Evolutionary conservation across 371 early-diverging fungal species (phyloP).

Genomic region (Mucor piriformis): DNA sequence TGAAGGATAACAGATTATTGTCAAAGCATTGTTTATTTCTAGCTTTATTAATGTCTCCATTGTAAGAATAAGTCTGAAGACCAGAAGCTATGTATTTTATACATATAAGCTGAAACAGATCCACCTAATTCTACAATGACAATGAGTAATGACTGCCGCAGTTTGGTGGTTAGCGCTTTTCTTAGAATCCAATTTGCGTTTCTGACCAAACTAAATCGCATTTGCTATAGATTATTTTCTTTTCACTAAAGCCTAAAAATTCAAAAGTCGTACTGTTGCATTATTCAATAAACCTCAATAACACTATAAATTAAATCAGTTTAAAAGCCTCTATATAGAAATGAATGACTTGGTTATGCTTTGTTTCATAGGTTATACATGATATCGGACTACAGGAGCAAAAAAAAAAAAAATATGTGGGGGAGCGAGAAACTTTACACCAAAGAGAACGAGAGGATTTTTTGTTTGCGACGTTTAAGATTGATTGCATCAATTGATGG

Average conservation of each 20-base stretch:
- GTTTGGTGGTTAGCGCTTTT: too few relatives aligned
- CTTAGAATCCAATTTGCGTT: constrained; percentile 4
- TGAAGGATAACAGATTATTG: too few relatives aligned
- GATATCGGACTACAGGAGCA: constrained; percentile 12
- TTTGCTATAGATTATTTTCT: constrained; percentile 21
- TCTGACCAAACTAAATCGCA: constrained; percentile 14
- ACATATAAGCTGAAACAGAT: too few relatives aligned
- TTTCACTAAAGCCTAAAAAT: constrained; percentile 19
- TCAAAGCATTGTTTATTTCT: too few relatives aligned
- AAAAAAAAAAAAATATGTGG: constrained; percentile 3
- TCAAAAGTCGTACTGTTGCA: constrained; percentile 20
- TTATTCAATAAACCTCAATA: constrained; percentile 20
- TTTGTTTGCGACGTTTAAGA: constrained; percentile 19
- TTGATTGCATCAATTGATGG: constrained; percentile 9
- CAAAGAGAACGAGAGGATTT: constrained; percentile 18
- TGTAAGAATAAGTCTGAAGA: too few relatives aligned
- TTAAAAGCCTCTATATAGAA: constrained; percentile 24
- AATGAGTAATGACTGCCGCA: too few relatives aligned
- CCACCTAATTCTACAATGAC: too few relatives aligned
- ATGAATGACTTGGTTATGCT: constrained; percentile 22
- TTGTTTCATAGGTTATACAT: constrained; percentile 17
- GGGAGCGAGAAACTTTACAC: not conserved
- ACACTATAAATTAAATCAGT: constrained; percentile 23
- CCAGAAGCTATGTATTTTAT: too few relatives aligned
- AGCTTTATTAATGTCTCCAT: too few relatives aligned